phyloP scores from a whole-genome alignment of 2,329 filamentous ascomycete species.

The Ceratocystis variospora region DNA sequence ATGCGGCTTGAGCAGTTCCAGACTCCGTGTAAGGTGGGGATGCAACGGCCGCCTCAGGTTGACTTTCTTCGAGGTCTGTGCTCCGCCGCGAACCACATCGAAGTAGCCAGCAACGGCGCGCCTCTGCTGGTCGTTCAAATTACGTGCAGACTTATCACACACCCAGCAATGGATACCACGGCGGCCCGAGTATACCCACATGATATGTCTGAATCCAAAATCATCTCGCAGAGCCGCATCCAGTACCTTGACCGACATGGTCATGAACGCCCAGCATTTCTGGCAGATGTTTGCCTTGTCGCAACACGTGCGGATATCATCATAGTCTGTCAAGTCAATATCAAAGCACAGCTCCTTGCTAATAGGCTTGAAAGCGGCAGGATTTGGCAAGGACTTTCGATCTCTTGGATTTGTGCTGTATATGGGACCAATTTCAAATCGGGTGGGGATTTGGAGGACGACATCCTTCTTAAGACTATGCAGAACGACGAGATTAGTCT shows the following conservation, averaged over 20 bases:
- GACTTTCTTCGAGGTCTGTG: conserved; percentile 74
- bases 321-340: conserved; percentile 98
- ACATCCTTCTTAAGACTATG: conserved; percentile 76
- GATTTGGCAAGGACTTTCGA: conserved; percentile 71
- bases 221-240: conserved; percentile 80
- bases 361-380: conserved; percentile 68
- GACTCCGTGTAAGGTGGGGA: conserved; percentile 75
- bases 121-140: conserved; percentile 73
- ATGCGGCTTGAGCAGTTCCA: conserved; percentile 69
- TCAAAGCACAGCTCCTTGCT: conserved; percentile 96
- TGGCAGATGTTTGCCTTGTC: conserved; percentile 82
- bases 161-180: conserved; percentile 97
- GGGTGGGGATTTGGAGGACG: conserved; percentile 70
- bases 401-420: conserved; percentile 91
- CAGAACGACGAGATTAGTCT: background rate
- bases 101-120: conserved; percentile 79
- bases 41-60: conserved; percentile 76
- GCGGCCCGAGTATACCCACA: conserved; percentile 97
- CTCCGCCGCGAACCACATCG: conserved; percentile 75
- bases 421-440: conserved; percentile 97
- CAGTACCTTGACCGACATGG: conserved; percentile 91
- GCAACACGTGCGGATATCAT: conserved; percentile 91
- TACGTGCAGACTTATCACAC: conserved; percentile 74
- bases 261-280: conserved; percentile 95
- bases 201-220: conserved; percentile 90